Evolutionary conservation across 2,329 filamentous ascomycete genomes (phyloP).

Genomic region (Neonectria neomacrospora): DNA sequence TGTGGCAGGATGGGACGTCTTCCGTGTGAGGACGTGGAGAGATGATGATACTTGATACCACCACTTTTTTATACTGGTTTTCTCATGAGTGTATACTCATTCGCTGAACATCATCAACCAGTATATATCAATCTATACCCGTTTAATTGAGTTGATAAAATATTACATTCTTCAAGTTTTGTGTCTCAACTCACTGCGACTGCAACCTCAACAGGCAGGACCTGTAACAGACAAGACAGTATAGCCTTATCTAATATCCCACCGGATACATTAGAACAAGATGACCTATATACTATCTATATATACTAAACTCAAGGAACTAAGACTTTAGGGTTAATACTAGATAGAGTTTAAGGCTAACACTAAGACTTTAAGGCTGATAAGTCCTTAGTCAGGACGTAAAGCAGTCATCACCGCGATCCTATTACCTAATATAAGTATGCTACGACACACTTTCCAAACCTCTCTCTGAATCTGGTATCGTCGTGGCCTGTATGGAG

Average conservation of each 20-base stretch:
- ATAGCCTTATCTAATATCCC: neutral
- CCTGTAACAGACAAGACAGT: too few species aligned
- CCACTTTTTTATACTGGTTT: slow-evolving; percentile 12
- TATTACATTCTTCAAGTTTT: neutral
- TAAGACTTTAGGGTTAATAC: too few species aligned
- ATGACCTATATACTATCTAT: too few species aligned
- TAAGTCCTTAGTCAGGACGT: too few species aligned
- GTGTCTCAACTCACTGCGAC: neutral
- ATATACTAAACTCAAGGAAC: too few species aligned
- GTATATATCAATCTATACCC: slow-evolving; percentile 20
- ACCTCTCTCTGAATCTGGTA: too few species aligned
- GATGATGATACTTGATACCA: slow-evolving; percentile 25
- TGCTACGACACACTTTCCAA: neutral
- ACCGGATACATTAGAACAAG: neutral
- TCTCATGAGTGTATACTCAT: slow-evolving; percentile 1
- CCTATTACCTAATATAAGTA: too few species aligned
- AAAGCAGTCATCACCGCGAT: neutral
- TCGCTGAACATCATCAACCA: slow-evolving; percentile 10
- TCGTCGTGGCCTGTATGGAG: too few species aligned
- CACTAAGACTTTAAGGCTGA: too few species aligned
- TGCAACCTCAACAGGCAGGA: too few species aligned
- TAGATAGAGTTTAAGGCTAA: too few species aligned
- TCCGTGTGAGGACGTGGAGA: slow-evolving; percentile 14
- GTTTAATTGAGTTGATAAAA: slow-evolving; percentile 15
- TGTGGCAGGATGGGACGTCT: neutral